These are phyloP conservation scores for Fusarium keratoplasticum DNA, from an alignment of 2,329 filamentous ascomycete species.

Conservation along the genomic window DNA sequence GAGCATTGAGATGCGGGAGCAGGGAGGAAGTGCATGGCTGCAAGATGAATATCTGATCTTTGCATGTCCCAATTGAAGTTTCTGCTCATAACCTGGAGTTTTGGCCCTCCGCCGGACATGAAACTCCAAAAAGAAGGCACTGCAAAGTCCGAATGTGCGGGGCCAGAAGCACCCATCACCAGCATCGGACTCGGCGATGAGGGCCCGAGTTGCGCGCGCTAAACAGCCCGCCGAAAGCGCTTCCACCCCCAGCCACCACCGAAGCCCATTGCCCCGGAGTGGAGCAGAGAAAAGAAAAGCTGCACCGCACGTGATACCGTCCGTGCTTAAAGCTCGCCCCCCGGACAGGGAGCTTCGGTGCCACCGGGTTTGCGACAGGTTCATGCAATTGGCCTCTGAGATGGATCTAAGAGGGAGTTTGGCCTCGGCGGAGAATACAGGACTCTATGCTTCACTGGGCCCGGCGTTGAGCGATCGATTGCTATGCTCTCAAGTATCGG, in stretches of 20 bases:
- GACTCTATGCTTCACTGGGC: background rate
- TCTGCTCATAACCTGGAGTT: background rate
- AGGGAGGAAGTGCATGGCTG: background rate
- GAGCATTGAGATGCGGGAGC: background rate
- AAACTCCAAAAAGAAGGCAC: background rate
- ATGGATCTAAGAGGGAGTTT: constrained; percentile 11
- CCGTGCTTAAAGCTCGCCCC: constrained; percentile 1
- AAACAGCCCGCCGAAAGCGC: constrained; percentile 1
- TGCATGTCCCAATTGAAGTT: background rate
- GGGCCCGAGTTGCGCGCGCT: constrained; percentile 14
- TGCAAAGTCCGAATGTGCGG: constrained; percentile 18
- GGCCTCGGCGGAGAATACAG: background rate
- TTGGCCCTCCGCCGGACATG: background rate
- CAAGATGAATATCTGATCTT: background rate
- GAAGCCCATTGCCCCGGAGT: constrained; percentile 12
- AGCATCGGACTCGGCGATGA: constrained; percentile 21
- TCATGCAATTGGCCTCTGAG: constrained; percentile 32
- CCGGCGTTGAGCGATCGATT: background rate
- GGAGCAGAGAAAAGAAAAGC: constrained; percentile 9
- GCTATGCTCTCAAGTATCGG: background rate
- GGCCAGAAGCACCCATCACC: constrained; percentile 21
- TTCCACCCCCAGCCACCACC: background rate
- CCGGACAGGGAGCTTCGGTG: constrained; percentile 12
- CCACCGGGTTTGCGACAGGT: constrained; percentile 8
- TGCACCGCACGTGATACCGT: constrained; percentile 25